Evolutionary conservation across 768 basidiomycete species (phyloP).

Genomic region (Suillus fuscotomentosus): DNA sequence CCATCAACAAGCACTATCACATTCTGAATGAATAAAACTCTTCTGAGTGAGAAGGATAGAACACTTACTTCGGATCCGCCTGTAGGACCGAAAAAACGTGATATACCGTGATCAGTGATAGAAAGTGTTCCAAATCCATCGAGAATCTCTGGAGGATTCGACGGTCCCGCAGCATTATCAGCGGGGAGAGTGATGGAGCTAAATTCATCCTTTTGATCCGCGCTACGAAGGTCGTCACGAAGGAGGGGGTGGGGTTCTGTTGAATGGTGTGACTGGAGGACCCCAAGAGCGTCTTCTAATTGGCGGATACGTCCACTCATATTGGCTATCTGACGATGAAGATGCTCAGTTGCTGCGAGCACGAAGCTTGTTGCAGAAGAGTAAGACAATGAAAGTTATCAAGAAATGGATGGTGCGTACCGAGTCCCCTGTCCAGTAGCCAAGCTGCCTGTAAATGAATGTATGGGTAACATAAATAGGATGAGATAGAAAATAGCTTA

Average conservation of each 20-base stretch:
- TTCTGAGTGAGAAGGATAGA: conserved; percentile 2
- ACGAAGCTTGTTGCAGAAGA: conserved; percentile 42
- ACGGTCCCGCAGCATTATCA: conserved; percentile 19
- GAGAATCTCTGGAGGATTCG: conserved; percentile 41
- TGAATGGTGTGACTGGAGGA: conserved; percentile 49
- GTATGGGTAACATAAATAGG: background rate
- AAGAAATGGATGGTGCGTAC: conserved; percentile 29
- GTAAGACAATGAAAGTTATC: background rate
- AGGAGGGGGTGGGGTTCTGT: conserved; percentile 60
- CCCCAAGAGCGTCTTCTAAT: conserved; percentile 59
- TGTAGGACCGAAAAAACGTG: conserved; percentile 66
- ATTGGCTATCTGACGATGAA: conserved; percentile 53
- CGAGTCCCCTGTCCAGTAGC: conserved; percentile 79
- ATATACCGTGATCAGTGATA: conserved; percentile 57
- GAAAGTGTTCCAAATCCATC: conserved; percentile 62
- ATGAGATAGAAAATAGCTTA: conserved; percentile 25
- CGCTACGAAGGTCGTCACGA: conserved; percentile 46
- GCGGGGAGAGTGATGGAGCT: conserved; percentile 12
- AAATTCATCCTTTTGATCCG: conserved; percentile 30
- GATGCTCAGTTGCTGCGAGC: conserved; percentile 63
- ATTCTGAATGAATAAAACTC: conserved; percentile 6
- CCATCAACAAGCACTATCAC: conserved; percentile 33
- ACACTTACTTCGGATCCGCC: conserved; percentile 64
- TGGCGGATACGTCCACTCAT: conserved; percentile 55
- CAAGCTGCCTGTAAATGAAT: conserved; percentile 51